A percentile compares a stretch with the other conserved stretches of the same genome.
These are phyloP conservation scores for Carex scoparia DNA, from an alignment of 176 grass and related monocot genomes.

Conservation along the genomic window DNA sequence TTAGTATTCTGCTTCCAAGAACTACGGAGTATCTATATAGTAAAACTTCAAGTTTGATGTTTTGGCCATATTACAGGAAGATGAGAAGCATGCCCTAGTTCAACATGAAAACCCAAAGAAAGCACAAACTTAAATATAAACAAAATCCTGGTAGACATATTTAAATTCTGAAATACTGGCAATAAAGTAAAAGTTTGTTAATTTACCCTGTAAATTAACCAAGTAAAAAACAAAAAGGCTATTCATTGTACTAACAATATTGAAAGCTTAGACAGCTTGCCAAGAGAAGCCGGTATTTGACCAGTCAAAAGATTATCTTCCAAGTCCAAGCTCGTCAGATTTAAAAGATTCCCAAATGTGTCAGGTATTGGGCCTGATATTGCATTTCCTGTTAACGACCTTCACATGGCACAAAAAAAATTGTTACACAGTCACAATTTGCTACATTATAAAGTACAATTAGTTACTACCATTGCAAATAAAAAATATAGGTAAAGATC, in stretches of 20 bases:
- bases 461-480: not conserved
- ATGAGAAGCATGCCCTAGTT: not conserved
- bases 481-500: not conserved
- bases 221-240: conserved; percentile 6
- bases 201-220: conserved; percentile 3
- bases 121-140: not conserved
- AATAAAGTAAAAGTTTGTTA: not conserved
- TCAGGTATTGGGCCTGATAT: conserved; percentile 75
- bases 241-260: conserved; percentile 52
- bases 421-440: not conserved
- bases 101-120: not conserved
- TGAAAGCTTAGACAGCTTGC: conserved; percentile 58
- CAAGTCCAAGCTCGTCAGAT: conserved; percentile 63
- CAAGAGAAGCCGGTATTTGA: conserved; percentile 76
- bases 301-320: conserved; percentile 69
- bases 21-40: not conserved
- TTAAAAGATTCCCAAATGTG: conserved; percentile 70
- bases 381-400: conserved; percentile 59
- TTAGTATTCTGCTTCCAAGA: not conserved
- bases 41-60: not conserved
- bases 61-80: conserved; percentile 3
- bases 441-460: not conserved
- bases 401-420: conserved; percentile 30
- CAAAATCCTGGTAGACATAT: not conserved
- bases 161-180: conserved; percentile 1